Evolutionary conservation across 768 basidiomycete genomes (phyloP), one percentile per base, ranked within the genome.

Genomic region (Brasilioporus rufonigricans): DNA sequence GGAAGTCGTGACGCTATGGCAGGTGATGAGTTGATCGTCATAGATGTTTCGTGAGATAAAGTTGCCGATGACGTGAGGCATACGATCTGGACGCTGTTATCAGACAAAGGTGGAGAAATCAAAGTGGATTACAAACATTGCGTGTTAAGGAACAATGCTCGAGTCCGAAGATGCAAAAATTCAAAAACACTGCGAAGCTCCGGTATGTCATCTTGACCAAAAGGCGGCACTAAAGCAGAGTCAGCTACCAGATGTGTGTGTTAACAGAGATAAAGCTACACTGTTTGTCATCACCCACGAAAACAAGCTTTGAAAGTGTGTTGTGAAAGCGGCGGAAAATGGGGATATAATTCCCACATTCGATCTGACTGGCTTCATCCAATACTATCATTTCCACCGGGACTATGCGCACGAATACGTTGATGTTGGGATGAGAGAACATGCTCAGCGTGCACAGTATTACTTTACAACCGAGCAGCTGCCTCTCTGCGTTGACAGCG

Each of bases 41-140:
- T 93, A 93, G 14, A 93, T 76, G 12, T 74, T 70, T 46, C 72
- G 61, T 7, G 90, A 93, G 23, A 93, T 87, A 44, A 91, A 83
- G 5, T 68, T 61, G 38, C 89, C 87, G 70, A 91, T 83, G 53
- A 86, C 77, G 57, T n/a, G n/a, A n/a, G n/a, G n/a, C n/a, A n/a
- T n/a, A n/a, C n/a, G n/a, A n/a, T n/a, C n/a, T n/a, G n/a, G 19
- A 48, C 43, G n/a, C 0, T 50, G 31, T 48, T 24, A 39, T 56
- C 41, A 61, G 14, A 16, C 35, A 33, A 49, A 29, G 23, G 9
- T 12, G 9, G 38, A 10, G 18, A 36, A 48, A 26, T 29, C 32
- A 18, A 13, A 16, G 23, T 21, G 5, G 9, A 33, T 24, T 38
- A 66, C 81, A 63, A 66, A 90, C 91, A 93, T 72, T 92, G 90